Conservation (phyloP, 139 green algal species). For the Picochlorum sp. region DNA sequence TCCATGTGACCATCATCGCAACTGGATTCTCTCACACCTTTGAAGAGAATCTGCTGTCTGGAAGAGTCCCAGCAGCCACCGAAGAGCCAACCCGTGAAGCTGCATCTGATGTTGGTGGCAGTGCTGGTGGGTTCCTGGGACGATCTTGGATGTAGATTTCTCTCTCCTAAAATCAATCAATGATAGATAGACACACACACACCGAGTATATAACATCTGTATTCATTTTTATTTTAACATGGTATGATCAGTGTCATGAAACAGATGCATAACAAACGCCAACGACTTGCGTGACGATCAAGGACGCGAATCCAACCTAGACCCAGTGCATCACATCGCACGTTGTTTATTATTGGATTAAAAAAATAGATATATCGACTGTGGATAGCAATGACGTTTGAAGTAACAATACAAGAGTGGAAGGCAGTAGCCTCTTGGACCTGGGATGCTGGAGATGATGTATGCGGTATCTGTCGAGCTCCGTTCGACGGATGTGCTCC, state of each 20-base stretch:
- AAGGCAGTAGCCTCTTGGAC: conserved; percentile 51
- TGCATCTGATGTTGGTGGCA: not conserved
- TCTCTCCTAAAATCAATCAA: no score
- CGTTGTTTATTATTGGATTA: no score
- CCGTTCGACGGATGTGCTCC: conserved; percentile 53
- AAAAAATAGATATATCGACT: no score
- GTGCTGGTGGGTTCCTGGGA: not conserved
- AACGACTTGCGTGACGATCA: no score
- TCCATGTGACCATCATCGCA: conserved; percentile 91
- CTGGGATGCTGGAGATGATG: conserved; percentile 56
- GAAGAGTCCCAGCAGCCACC: conserved; percentile 14
- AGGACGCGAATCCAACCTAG: no score
- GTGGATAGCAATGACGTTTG: conserved; percentile 30
- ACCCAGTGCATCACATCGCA: no score
- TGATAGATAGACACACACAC: no score
- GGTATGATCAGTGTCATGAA: no score
- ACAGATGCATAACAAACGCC: no score
- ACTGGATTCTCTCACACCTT: conserved; percentile 78
- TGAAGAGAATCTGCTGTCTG: conserved; percentile 55
- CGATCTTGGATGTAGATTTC: not conserved
- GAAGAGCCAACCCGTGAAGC: not conserved
- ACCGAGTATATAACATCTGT: no score
- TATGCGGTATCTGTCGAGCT: conserved; percentile 54
- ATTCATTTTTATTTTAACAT: no score
- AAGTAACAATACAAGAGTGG: conserved; percentile 51